Evolutionary conservation across 345 rosid species (phyloP).

Genomic region (Raphanus raphanistrum): DNA sequence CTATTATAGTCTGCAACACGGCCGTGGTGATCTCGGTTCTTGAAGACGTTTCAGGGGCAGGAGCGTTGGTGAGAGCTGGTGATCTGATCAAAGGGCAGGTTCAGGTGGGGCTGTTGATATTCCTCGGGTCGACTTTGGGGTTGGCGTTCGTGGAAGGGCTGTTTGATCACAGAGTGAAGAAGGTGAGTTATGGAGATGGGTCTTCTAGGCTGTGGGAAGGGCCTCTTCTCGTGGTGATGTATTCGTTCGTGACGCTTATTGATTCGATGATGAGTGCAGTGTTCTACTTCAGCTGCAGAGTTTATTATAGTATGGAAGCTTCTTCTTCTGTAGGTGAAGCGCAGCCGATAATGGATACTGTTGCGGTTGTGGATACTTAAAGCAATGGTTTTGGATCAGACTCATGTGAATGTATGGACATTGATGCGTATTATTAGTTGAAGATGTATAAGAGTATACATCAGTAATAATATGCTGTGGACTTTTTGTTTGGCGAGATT

Average conservation of each 20-base stretch:
- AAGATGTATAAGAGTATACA: neutral
- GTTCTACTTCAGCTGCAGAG: constrained; percentile 85
- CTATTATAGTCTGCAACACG: constrained; percentile 63
- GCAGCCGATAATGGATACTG: constrained; percentile 53
- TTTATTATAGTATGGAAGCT: constrained; percentile 49
- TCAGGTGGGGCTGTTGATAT: constrained; percentile 81
- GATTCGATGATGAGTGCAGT: constrained; percentile 87
- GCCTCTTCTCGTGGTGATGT: constrained; percentile 81
- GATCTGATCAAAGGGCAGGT: constrained; percentile 72
- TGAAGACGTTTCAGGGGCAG: constrained; percentile 82
- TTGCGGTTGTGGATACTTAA: constrained; percentile 25
- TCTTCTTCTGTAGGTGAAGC: constrained; percentile 42
- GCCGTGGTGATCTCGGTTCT: constrained; percentile 68
- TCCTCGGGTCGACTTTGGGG: constrained; percentile 83
- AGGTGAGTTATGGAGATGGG: constrained; percentile 89
- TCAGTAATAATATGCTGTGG: neutral
- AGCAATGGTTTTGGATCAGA: constrained; percentile 19
- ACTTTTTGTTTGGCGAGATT: constrained; percentile 9
- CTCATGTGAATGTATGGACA: neutral
- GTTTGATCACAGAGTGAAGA: constrained; percentile 89
- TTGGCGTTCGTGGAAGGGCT: constrained; percentile 77
- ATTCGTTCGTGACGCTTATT: constrained; percentile 77
- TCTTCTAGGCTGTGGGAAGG: constrained; percentile 97
- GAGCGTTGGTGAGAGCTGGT: constrained; percentile 67
- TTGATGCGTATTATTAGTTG: neutral